phyloP scores from a whole-genome alignment of 192 early-diverging fungal genomes.

The Umbelopsis ramanniana region DNA sequence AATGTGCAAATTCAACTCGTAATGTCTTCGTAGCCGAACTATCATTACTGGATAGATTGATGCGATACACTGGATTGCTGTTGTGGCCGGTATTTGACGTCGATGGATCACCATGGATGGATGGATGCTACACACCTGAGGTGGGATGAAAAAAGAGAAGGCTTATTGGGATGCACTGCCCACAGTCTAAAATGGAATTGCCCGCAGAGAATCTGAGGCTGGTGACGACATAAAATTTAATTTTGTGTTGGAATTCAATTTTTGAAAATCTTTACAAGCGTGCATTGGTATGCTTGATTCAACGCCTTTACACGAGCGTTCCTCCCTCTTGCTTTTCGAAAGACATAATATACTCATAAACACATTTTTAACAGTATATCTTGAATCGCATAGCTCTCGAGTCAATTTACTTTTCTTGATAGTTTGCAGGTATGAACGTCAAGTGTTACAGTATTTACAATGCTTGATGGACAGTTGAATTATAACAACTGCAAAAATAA shows the following conservation, averaged over 20 bases:
- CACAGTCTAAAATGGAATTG: background rate
- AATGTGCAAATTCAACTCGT: conserved; percentile 5
- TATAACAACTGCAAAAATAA: background rate
- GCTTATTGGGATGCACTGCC: background rate
- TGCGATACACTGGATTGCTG: background rate
- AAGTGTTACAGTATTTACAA: too few species aligned
- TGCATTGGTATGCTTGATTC: too few species aligned
- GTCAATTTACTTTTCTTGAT: too few species aligned
- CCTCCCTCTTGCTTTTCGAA: too few species aligned
- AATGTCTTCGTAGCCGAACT: background rate
- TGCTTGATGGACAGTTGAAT: too few species aligned
- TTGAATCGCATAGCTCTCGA: too few species aligned
- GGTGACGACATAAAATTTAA: conserved; percentile 4
- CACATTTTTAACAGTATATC: too few species aligned
- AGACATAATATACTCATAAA: too few species aligned
- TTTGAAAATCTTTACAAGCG: too few species aligned
- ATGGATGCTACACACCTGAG: conserved; percentile 25
- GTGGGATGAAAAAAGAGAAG: conserved; percentile 25
- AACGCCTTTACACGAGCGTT: too few species aligned
- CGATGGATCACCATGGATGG: conserved; percentile 21
- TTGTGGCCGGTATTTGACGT: background rate
- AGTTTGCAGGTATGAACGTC: too few species aligned
- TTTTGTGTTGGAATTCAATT: background rate
- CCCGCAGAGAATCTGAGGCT: background rate
- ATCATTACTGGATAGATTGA: conserved; percentile 4